Base-by-base conservation (phyloP, 352 stramenopile species). In the Peronospora destructor region DNA sequence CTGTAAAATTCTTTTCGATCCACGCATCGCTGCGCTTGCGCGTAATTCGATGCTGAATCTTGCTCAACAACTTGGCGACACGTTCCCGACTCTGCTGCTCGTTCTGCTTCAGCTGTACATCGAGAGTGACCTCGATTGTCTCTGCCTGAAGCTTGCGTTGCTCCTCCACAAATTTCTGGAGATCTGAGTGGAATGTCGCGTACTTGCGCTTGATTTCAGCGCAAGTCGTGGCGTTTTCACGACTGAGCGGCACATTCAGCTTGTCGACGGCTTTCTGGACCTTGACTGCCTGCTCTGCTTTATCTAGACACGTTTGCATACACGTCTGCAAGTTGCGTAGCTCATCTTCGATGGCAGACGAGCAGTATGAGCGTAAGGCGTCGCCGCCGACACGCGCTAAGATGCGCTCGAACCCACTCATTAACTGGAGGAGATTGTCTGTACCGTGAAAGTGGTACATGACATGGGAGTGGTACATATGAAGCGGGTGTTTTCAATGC, bases 371-470 rank as follows among this genome's bases (percentile, higher is more conserved):
- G 50, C 73, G 73, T 62, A 87, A 61, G 36, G 76, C 76, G 46
- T 87, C 73, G 59, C 73, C 71, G 54, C 67, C 60, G 17, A 87
- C 76, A 44, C 73, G 76, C 57, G 73, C 76, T 47, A 87, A 46
- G 53, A 87, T 87, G 39, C 76, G 76, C 60, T 87, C 76, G 58
- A 85, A 85, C 26, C 76, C 76, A 60, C 73, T 84, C 76, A 87
- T 87, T 43, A 17, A 59, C 51, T 59, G 43, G 43, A 19, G 35
- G 42, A 47, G 40, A 13, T 46, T 21, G 13, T 43, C 5, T 21
- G 44, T 44, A 48, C 44, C 35, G n/a, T 4, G 6, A 21, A 19
- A 14, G 6, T 39, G 49, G 49, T 57, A 51, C 49, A 32, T n/a
- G 5, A 16, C 1, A 39, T 23, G 4, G 2, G 14, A 39, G 25